Percentiles rank a stretch among this genome's conserved stretches.
phyloP scores from a whole-genome alignment of 176 grass and related monocot genomes.

The Rhynchospora tenuis region DNA sequence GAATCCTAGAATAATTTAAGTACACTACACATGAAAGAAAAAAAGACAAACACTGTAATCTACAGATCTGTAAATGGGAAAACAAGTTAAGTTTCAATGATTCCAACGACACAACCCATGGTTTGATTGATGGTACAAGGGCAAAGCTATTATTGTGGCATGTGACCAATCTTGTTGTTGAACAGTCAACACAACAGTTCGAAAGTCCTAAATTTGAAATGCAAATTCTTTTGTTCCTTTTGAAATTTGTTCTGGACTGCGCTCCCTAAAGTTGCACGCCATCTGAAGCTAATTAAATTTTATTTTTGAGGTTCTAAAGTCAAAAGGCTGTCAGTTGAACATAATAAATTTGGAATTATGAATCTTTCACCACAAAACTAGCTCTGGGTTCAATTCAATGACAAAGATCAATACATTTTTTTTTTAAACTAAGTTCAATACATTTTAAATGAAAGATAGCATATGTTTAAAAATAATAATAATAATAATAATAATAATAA shows the following conservation, averaged over 20 bases:
- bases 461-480: too few species aligned
- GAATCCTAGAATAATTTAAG: too few species aligned
- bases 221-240: conserved; percentile 6
- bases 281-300: not conserved
- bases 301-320: not conserved
- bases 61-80: not conserved
- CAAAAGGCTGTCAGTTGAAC: not conserved
- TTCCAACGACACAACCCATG: not conserved
- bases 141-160: conserved; percentile 3
- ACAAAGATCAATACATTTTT: too few species aligned
- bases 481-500: too few species aligned
- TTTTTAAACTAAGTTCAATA: too few species aligned
- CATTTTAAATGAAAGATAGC: too few species aligned
- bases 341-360: not conserved
- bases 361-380: too few species aligned
- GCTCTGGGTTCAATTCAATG: too few species aligned
- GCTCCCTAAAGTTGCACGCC: conserved; percentile 15
- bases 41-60: too few species aligned
- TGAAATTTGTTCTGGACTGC: not conserved
- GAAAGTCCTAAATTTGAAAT: not conserved
- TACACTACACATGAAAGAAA: too few species aligned
- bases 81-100: not conserved
- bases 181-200: conserved; percentile 10
- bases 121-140: not conserved
- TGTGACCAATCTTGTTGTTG: not conserved